Evolutionary conservation across 257 asterid genomes (phyloP), one percentile per base, ranked within the genome.

Genomic region (Jacaranda mimosifolia): DNA sequence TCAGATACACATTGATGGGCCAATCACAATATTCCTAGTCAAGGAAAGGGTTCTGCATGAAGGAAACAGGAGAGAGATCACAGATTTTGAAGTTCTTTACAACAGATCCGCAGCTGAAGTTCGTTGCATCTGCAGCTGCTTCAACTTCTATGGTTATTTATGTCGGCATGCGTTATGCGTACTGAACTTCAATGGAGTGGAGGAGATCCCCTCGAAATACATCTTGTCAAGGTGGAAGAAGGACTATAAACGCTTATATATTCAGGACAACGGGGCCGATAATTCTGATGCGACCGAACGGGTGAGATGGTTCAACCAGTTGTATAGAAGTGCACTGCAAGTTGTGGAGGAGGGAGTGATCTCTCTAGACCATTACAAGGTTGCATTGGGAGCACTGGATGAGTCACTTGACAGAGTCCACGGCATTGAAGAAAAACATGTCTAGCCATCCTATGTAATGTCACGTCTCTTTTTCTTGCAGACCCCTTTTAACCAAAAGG

Each of bases 261-360:
- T 82, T 7, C 86, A 82, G 9, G 89, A 85, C 40, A 70, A 78
- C 0, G 78, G 52, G 46, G 74, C 62, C 3, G 85, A 71, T 58
- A 48, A 63, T 55, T 55, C 26, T 17, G 92, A 85, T 75, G 36
- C 65, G 26, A 48, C 79, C 38, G 89, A 85, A 70, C 79, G 60
- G 80, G 85, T 60, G 76, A 84, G 80, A 70, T 58, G 85, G 89
- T 89, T 84, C 62, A 76, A 80, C 67, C 91, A 91, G 77, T 62
- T 94, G 74, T 87, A 83, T 42, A 84, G 89, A 79, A 89, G 92
- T 65, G 96, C 95, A 40, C 70, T 94, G 86, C 97, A 86, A 79
- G 92, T 90, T 19, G 95, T 91, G 85, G 97, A 91, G 88, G 97
- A 94, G 74, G 98, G 97, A 7, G 90, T 77, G 32, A 73, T 88